Percentiles rank a stretch among this genome's conserved stretches.
Evolutionary conservation across 2,329 filamentous ascomycete genomes (phyloP).

Genomic region (Fusarium decemcellulare): DNA sequence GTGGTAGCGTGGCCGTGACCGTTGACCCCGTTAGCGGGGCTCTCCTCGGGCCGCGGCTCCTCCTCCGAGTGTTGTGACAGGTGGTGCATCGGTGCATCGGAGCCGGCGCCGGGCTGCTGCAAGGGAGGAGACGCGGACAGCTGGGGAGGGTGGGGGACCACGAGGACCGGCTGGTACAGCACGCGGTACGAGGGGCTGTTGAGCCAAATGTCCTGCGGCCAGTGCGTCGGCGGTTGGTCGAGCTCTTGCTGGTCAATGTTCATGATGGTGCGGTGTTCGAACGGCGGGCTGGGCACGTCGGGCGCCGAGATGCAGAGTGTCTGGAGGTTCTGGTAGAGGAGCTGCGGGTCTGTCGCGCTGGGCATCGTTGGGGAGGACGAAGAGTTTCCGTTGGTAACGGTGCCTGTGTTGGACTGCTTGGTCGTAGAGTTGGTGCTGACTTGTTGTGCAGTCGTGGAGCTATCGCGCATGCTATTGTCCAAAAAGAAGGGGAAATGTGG

Average conservation of each 20-base stretch:
- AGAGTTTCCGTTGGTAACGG: background rate
- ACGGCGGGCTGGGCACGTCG: background rate
- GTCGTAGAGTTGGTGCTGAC: too few relatives aligned
- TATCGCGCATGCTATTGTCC: background rate
- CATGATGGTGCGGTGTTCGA: constrained; percentile 21
- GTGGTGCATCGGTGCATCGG: constrained; percentile 5
- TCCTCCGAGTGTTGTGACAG: constrained; percentile 1
- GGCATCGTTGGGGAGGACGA: background rate
- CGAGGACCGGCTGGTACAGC: constrained; percentile 32
- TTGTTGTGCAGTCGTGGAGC: too few relatives aligned
- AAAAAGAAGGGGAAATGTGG: background rate
- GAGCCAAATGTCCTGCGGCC: constrained; percentile 39
- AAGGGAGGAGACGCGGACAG: background rate
- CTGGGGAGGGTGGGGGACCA: constrained; percentile 11
- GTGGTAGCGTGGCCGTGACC: background rate
- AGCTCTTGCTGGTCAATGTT: constrained; percentile 15
- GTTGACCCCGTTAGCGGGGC: background rate
- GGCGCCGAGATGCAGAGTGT: constrained; percentile 9
- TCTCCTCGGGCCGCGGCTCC: background rate
- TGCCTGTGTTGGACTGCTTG: too few relatives aligned
- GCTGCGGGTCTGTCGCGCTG: background rate
- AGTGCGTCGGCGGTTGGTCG: background rate
- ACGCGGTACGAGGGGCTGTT: constrained; percentile 18
- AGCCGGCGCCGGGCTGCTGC: background rate
- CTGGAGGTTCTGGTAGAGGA: background rate